Evolutionary conservation across 176 grass and related monocot species (phyloP), one percentile per base, ranked within the genome.

Genomic region (Bonia amplexicaulis): DNA sequence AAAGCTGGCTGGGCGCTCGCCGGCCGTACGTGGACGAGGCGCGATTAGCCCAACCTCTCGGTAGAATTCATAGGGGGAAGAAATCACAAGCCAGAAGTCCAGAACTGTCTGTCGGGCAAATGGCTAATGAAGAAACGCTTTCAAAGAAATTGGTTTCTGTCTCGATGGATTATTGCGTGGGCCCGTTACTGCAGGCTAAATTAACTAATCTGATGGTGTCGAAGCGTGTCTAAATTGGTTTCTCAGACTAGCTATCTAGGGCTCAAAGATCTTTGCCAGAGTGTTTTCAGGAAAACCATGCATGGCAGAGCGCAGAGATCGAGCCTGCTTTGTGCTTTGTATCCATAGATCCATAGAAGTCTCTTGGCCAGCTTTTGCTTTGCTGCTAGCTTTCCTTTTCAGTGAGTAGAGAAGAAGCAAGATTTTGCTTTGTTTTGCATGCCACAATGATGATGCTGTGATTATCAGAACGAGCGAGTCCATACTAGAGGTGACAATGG

Each of bases 331-430:
- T 62, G 57, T 53, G 39, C 62, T 75, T 22, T 62, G 57, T 52
- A 45, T 80, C 67, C 23, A 25, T 35, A 37, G 35, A 88, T 80
- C 67, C 19, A 25, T 35, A 37, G 35, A 88, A 88, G 73, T 72
- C 84, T 47, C 26, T 31, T 40, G 22, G 22, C 27, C 66, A 71
- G 42, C 54, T 41, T 79, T 86, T 74, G 51, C 49, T 77, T 22
- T 63, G 37, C n/a, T 59, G 9, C 60, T 15, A 64, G 12, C 62
- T 7, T 41, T 35, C 25, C 19, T 23, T 12, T 78, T 45, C 13
- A 57, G 6, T 45, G n/a, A 65, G 16, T 4, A 2, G 69, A 35
- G 26, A 73, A 73, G 9, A 29, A 55, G 14, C 35, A 57, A 57
- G 16, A 8, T 39, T 15, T 66, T 1, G 39, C 19, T 78, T 69